Evolutionary conservation across 75 land plant genomes (phyloP).

Genomic region (Adiantum capillusveneris): DNA sequence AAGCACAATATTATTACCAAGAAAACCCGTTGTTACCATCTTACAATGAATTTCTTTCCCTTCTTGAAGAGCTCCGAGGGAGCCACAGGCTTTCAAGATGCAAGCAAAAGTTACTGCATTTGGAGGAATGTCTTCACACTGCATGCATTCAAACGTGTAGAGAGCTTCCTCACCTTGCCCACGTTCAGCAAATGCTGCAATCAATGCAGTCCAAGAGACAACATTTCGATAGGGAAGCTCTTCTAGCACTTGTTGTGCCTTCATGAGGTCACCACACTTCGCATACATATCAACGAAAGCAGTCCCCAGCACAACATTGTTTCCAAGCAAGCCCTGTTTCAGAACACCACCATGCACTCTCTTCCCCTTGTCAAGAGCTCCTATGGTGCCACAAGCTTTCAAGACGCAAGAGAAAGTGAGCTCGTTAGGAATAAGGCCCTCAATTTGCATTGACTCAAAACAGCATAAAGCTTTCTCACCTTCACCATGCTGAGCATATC

Average conservation of each 20-base stretch:
- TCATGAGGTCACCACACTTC: conserved; percentile 39
- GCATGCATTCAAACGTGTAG: conserved; percentile 40
- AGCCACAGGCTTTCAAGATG: conserved; percentile 4
- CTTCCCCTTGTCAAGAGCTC: conserved; percentile 27
- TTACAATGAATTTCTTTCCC: conserved; percentile 10
- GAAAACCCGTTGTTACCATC: conserved; percentile 9
- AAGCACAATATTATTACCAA: conserved; percentile 2
- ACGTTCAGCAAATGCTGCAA: conserved; percentile 53
- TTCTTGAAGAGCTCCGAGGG: conserved; percentile 1
- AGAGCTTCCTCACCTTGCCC: conserved; percentile 42
- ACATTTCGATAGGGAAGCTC: conserved; percentile 7
- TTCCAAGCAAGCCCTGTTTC: conserved; percentile 9
- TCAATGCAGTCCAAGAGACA: conserved; percentile 13
- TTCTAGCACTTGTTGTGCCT: conserved; percentile 45
- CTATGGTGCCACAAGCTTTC: conserved; percentile 43
- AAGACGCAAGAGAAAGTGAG: conserved; percentile 43
- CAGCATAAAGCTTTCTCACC: conserved; percentile 33
- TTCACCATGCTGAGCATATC: conserved; percentile 32
- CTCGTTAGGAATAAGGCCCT: conserved; percentile 11
- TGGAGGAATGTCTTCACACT: conserved; percentile 26
- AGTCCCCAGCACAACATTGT: conserved; percentile 21
- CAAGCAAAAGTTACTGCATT: background rate
- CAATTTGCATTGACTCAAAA: conserved; percentile 17
- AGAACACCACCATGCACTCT: conserved; percentile 40
- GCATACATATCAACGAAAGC: conserved; percentile 70